Conservation (phyloP, 805 yeast genomes). For the Yarrowia osloensis region DNA sequence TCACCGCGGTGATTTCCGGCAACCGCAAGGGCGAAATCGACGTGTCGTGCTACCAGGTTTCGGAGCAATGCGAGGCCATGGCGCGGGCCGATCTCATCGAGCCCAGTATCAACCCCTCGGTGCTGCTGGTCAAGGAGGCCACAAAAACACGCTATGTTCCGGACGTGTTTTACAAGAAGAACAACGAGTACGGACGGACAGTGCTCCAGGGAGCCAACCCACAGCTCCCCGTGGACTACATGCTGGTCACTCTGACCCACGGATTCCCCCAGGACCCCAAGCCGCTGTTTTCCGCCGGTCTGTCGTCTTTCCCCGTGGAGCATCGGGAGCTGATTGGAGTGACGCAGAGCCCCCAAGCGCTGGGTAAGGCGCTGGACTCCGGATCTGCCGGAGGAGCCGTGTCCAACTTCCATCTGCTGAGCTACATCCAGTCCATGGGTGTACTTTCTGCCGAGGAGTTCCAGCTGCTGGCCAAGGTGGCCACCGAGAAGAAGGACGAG, state of each 20-base stretch:
- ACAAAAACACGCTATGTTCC: constrained; percentile 82
- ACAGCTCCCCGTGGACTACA: constrained; percentile 88
- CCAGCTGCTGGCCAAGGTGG: constrained; percentile 51
- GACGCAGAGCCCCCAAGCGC: constrained; percentile 49
- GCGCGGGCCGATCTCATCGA: constrained; percentile 81
- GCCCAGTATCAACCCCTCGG: constrained; percentile 88
- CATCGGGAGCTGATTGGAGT: constrained; percentile 76
- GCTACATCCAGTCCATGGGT: constrained; percentile 57
- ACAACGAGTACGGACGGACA: constrained; percentile 83
- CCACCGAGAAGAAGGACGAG: constrained; percentile 47
- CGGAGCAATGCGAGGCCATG: constrained; percentile 82
- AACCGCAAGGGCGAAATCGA: constrained; percentile 86
- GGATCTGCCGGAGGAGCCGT: constrained; percentile 44
- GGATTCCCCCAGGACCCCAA: constrained; percentile 75
- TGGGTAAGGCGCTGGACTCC: constrained; percentile 33
- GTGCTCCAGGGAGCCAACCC: constrained; percentile 91
- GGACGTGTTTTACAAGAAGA: constrained; percentile 80
- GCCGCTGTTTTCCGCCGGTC: constrained; percentile 52
- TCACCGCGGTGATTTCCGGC: constrained; percentile 93
- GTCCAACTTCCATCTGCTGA: constrained; percentile 77
- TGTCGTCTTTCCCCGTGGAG: constrained; percentile 64
- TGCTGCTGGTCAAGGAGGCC: constrained; percentile 78
- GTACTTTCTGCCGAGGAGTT: constrained; percentile 61
- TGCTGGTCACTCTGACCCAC: constrained; percentile 84
- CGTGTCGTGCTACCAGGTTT: constrained; percentile 85